Conservation (phyloP, 2,329 filamentous ascomycete species). For the Chlorencoelia australis region DNA sequence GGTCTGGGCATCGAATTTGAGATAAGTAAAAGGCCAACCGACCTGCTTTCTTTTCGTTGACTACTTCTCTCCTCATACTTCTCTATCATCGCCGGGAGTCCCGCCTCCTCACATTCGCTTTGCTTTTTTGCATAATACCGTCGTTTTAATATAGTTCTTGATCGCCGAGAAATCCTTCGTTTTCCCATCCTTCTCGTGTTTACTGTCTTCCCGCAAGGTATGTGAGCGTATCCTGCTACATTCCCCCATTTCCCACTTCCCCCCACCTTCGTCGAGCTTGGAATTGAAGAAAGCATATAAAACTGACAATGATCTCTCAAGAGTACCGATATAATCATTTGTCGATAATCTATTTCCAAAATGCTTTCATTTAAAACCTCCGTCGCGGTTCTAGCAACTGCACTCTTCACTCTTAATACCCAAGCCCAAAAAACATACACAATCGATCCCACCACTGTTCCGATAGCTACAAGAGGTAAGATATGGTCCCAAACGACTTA, state of each 20-base stretch:
- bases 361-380: slow-evolving; percentile 45
- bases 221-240: background rate
- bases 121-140: background rate
- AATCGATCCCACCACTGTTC: slow-evolving; percentile 54
- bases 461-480: slow-evolving; percentile 32
- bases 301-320: too few species aligned
- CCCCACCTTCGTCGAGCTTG: too few species aligned
- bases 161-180: background rate
- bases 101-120: background rate
- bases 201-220: background rate
- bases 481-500: background rate
- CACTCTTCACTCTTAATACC: slow-evolving; percentile 34
- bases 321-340: too few species aligned
- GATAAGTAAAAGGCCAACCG: too few species aligned
- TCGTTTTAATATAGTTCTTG: background rate
- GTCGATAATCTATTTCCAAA: too few species aligned
- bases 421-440: slow-evolving; percentile 43
- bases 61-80: too few species aligned
- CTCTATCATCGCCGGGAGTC: too few species aligned
- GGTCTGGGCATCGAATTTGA: too few species aligned
- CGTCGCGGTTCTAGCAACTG: slow-evolving; percentile 36
- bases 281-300: too few species aligned
- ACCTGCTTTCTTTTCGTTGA: too few species aligned
- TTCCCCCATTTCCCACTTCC: too few species aligned
- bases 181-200: background rate